phyloP scores from a whole-genome alignment of 2,329 filamentous ascomycete genomes.

The Blumeria graminis region DNA sequence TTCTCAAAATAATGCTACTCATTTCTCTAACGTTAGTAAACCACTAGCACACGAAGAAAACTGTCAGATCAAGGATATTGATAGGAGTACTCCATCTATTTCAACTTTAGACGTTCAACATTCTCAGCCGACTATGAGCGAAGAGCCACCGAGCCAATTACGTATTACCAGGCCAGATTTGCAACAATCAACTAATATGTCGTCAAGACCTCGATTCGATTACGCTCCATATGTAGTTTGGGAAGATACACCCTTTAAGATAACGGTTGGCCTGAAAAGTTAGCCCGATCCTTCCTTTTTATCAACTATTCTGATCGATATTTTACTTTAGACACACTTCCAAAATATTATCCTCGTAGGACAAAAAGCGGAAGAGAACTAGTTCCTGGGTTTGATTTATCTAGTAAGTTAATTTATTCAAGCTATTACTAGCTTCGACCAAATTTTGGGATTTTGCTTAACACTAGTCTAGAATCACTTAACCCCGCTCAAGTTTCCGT shows the following conservation, averaged over 20 bases:
- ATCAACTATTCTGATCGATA: neutral
- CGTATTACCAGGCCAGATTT: constrained; percentile 11
- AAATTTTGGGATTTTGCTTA: constrained; percentile 6
- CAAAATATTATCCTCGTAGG: constrained; percentile 14
- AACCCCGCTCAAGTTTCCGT: constrained; percentile 7
- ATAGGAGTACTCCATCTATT: no score
- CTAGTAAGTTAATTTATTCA: constrained; percentile 9
- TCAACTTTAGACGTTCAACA: constrained; percentile 3
- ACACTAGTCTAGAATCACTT: constrained; percentile 7
- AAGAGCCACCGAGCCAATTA: constrained; percentile 1
- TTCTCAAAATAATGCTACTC: neutral
- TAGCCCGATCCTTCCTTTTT: constrained; percentile 2
- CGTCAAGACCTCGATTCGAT: constrained; percentile 8
- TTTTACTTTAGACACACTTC: constrained; percentile 10
- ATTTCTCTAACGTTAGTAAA: neutral
- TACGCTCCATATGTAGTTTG: constrained; percentile 12
- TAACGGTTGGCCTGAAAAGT: constrained; percentile 13
- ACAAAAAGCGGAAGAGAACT: constrained; percentile 13
- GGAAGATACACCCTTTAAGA: constrained; percentile 9
- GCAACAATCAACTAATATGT: constrained; percentile 5
- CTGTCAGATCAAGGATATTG: neutral
- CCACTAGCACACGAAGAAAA: neutral
- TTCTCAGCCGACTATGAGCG: constrained; percentile 2
- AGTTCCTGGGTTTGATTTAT: constrained; percentile 11
- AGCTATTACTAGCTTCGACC: neutral